Base-by-base conservation (phyloP, 1,139 yeast genomes). In the Taphrina confusa region DNA sequence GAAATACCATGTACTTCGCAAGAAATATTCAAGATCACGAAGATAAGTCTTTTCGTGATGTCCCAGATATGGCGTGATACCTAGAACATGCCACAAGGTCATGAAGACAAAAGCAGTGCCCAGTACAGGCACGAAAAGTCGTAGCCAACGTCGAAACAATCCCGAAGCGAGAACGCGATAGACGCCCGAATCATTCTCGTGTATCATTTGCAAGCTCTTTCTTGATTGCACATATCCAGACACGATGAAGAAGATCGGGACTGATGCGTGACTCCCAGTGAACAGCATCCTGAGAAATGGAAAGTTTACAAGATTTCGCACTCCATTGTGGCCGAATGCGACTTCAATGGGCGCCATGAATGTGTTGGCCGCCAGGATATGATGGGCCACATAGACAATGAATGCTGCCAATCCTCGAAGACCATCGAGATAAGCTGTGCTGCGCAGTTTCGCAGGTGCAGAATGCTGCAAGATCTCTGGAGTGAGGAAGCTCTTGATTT, bases 41-140 rank as follows among this genome's bases (percentile, higher is more conserved):
- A 8, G 14, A 36, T 36, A 36, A 9, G 40, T 36, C 6, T 8
- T 8, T 18, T 36, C 40, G 16, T 36, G 14, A 6, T 36, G 40
- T 8, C 40, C 40, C 40, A 36, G 11, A 36, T 36, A 36, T n/a
- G 40, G 40, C 9, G 9, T 8, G 40, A 36, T 36, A 36, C 14
- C 14, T 8, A 36, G 9, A 9, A 36, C 14, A 36, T 36, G 40
- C 40, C 40, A 36, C 9, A 36, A 18, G 9, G 40, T 36, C 40
- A 36, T 36, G 40, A 9, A 36, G 40, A 36, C 11, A 18, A 36
- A 36, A 9, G 40, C 9, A n/a, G 40, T 36, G 40, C 40, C 40
- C 40, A 36, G 14, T 8, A 36, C 40, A 9, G 40, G 40, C 6
- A 36, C 16, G 16, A 36, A 36, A n/a, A 36, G 14, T n/a, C 40